Conservation (phyloP, 2,329 filamentous ascomycete species). For the Cladorrhinum sp. region DNA sequence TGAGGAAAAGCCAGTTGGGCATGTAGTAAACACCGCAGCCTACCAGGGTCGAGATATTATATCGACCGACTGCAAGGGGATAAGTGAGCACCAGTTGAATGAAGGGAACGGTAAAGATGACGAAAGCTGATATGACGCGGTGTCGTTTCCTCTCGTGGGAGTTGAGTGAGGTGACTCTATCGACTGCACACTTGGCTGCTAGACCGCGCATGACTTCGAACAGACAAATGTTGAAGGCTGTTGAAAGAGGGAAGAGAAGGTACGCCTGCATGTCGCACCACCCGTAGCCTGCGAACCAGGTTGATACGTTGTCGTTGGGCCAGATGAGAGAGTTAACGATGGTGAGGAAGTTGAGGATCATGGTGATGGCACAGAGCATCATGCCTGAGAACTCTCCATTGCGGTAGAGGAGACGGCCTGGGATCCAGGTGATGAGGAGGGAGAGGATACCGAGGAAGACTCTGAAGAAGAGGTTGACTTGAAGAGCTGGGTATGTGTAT, state of each 20-base stretch:
- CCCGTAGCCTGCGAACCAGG: conserved; percentile 52
- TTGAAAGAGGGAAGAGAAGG: conserved; percentile 35
- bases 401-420: conserved; percentile 48
- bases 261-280: conserved; percentile 53
- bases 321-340: conserved; percentile 52
- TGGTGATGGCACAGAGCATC: conserved; percentile 46
- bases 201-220: conserved; percentile 56
- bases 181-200: conserved; percentile 47
- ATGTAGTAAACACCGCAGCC: conserved; percentile 48
- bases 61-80: conserved; percentile 47
- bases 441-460: conserved; percentile 46
- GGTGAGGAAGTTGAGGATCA: conserved; percentile 47
- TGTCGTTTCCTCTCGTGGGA: conserved; percentile 41
- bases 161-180: conserved; percentile 41
- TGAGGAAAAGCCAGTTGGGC: conserved; percentile 45
- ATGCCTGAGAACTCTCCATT: conserved; percentile 55
- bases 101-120: conserved; percentile 54
- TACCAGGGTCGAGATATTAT: conserved; percentile 46
- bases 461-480: conserved; percentile 48
- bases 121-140: conserved; percentile 46
- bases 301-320: conserved; percentile 47
- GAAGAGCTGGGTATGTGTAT: conserved; percentile 29
- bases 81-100: conserved; percentile 49
- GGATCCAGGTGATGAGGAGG: conserved; percentile 48
- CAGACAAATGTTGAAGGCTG: conserved; percentile 48